A percentile compares a stretch with the other conserved stretches of the same genome.
phyloP scores from a whole-genome alignment of 2,329 filamentous ascomycete genomes.

The Monilinia aucupariae region DNA sequence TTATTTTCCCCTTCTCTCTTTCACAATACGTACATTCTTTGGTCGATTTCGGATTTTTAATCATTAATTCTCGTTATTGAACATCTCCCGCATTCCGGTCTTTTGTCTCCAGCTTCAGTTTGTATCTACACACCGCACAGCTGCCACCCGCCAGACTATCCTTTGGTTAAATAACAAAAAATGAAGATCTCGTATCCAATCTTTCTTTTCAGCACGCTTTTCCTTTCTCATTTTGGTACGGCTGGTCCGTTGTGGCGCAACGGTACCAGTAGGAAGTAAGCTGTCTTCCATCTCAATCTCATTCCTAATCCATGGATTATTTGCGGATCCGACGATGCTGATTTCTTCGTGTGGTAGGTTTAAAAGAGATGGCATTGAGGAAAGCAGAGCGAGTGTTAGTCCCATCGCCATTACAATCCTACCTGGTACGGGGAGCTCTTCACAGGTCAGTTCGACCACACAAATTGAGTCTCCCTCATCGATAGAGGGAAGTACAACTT shows the following conservation, averaged over 20 bases:
- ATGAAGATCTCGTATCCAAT: background rate
- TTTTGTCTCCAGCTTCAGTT: background rate
- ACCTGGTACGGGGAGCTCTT: background rate
- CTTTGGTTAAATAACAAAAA: background rate
- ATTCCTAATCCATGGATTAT: background rate
- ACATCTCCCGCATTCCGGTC: background rate
- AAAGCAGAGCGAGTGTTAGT: background rate
- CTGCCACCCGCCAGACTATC: background rate
- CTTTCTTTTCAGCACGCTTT: background rate
- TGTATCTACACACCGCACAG: too few relatives aligned
- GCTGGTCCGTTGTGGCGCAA: conserved; percentile 11
- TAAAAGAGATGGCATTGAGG: background rate
- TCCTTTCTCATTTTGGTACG: background rate
- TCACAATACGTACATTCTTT: conserved; percentile 5
- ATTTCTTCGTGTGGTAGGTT: background rate
- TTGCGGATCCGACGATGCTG: background rate
- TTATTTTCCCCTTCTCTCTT: background rate
- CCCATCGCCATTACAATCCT: conserved; percentile 1
- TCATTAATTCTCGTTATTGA: background rate
- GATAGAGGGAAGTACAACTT: background rate
- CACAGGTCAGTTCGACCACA: background rate
- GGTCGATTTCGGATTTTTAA: background rate
- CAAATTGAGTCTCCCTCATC: background rate
- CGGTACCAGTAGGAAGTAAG: conserved; percentile 11
- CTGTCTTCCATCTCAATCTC: background rate